Base-by-base conservation (phyloP, 371 early-diverging fungal genomes). In the Synchytrium microbalum region DNA sequence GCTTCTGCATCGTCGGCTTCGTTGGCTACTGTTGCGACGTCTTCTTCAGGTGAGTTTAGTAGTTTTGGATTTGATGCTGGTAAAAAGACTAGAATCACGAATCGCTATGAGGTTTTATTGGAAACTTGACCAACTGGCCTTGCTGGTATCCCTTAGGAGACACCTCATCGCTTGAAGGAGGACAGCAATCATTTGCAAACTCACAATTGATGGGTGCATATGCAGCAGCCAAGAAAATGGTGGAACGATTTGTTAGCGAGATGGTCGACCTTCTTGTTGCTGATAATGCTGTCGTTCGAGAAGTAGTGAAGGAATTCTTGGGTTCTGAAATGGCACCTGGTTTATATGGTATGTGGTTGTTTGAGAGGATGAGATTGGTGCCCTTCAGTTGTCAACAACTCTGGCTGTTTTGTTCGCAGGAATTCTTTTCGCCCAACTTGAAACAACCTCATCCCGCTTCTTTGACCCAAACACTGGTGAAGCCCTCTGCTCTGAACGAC, bases 271-370 rank as follows among this genome's bases (percentile, higher is more conserved):
- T 95, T 58, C 73, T 93, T 60, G 81, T 89, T 0, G 88, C 86
- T 19, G 94, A 94, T 63, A 89, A 89, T 64, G 83, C 88, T 28
- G 80, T 89, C 67, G 84, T 93, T 3, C 88, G 95, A n/a, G 95
- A 96, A 79, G 87, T 85, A 65, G 91, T 92, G 29, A 89, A 89
- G 61, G 93, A 94, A 64, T 88, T 90, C 3, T 74, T 94, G 13
- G 93, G 93, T 32, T 79, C 85, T 14, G 95, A 96, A 64, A 79
- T 94, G 14, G 87, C 85, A 29, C 87, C 88, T 16, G 84, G 86
- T 14, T 73, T 93, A n/a, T 92, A 90, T 69, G 88, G 86, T 58
- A 61, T 63, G 62, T 32, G 62, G n/a, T 0, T 14, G 14, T 51
- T 23, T 71, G 14, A 53, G 13, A 14, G 14, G 0, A 64, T 5